phyloP scores from a whole-genome alignment of 2,329 filamentous ascomycete species.

The Nigrograna mackinnonii region DNA sequence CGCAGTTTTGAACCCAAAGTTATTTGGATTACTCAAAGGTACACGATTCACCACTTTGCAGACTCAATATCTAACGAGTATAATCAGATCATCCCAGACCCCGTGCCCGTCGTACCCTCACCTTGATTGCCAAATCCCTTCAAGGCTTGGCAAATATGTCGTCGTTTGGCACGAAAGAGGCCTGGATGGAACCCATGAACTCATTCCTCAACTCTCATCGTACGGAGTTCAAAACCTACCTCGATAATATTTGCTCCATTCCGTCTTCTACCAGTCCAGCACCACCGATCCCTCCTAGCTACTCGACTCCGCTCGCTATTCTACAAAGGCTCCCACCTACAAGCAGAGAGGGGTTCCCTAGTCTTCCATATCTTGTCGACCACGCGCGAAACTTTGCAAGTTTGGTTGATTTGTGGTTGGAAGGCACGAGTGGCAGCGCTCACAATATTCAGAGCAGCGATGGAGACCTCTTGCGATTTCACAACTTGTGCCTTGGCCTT shows the following conservation, averaged over 20 bases:
- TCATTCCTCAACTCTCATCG: constrained; percentile 77
- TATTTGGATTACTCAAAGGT: constrained; percentile 84
- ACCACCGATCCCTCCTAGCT: constrained; percentile 74
- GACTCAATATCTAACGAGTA: neutral
- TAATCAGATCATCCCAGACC: constrained; percentile 75
- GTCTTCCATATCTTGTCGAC: constrained; percentile 90
- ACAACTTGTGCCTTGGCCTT: constrained; percentile 52
- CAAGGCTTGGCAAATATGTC: constrained; percentile 91
- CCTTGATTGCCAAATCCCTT: constrained; percentile 87
- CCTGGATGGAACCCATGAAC: constrained; percentile 99
- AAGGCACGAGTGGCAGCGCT: constrained; percentile 48
- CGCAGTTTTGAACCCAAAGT: constrained; percentile 91
- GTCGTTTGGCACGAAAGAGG: constrained; percentile 89
- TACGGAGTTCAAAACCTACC: constrained; percentile 80
- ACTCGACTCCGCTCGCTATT: constrained; percentile 91
- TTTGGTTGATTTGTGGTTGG: constrained; percentile 79
- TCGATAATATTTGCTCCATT: constrained; percentile 84
- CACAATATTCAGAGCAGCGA: constrained; percentile 44
- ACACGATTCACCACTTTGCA: too few species aligned
- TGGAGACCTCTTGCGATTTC: constrained; percentile 53
- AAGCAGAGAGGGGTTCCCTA: constrained; percentile 89
- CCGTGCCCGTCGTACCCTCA: constrained; percentile 83
- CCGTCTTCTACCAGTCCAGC: constrained; percentile 65
- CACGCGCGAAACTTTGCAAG: constrained; percentile 83
- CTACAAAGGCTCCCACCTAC: constrained; percentile 78